These are phyloP conservation scores for Xylaria sp. DNA, from an alignment of 2,329 filamentous ascomycete genomes.

Conservation along the genomic window DNA sequence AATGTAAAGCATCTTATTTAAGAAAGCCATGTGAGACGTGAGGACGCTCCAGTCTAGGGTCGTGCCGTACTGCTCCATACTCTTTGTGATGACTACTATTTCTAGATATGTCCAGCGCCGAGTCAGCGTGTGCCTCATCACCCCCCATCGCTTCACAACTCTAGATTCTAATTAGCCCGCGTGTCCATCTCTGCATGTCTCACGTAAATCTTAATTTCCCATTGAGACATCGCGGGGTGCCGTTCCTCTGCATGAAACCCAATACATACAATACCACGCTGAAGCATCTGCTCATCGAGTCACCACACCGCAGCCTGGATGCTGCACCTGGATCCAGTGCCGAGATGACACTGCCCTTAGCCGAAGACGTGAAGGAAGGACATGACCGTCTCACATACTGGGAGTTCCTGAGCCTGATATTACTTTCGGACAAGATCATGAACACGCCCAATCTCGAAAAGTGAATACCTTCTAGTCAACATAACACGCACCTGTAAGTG, in stretches of 20 bases:
- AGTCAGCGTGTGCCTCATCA: background rate
- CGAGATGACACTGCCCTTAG: slow-evolving; percentile 30
- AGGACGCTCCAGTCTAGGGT: background rate
- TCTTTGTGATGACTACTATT: background rate
- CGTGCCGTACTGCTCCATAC: background rate
- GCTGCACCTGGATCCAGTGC: background rate
- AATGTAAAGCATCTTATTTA: background rate
- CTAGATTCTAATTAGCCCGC: background rate
- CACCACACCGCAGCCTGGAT: slow-evolving; percentile 2
- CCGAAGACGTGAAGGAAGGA: slow-evolving; percentile 28
- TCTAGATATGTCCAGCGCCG: background rate
- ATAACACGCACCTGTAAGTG: too few species aligned
- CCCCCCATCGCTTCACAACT: background rate
- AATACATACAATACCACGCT: background rate
- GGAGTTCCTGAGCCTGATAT: slow-evolving; percentile 51
- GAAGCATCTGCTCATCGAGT: background rate
- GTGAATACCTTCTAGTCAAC: background rate
- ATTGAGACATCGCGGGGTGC: background rate
- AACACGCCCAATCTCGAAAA: background rate
- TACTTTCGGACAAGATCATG: slow-evolving; percentile 44
- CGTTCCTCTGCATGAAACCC: background rate
- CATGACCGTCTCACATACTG: slow-evolving; percentile 50
- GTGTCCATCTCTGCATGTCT: background rate
- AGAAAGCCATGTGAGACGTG: background rate
- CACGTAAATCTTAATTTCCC: background rate